Base-by-base conservation (phyloP, 139 green algal genomes). In the Volvox africanus region DNA sequence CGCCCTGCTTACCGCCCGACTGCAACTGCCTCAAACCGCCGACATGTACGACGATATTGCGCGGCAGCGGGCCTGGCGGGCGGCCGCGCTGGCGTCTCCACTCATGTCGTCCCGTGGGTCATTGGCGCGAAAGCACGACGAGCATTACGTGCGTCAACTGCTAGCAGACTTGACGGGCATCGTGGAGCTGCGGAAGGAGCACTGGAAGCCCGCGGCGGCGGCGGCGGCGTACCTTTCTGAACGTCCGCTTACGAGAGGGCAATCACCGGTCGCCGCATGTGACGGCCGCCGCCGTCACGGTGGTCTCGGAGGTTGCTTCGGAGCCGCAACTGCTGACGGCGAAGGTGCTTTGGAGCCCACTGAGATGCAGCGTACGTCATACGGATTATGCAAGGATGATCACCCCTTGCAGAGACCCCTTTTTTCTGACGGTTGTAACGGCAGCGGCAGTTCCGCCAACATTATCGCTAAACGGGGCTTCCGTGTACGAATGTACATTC, bases 101-200 rank as follows among this genome's bases (percentile, higher is more conserved):
- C 84, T 89, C 36, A 69, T 44, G 26, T 80, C 84, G 68, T 21
- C 84, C 30, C 61, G 18, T 18, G 84, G 36, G 61, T 81, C 84
- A 17, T 24, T 80, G 84, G 67, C 36, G 26, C 67, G 84, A 0
- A 30, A 21, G 2, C 68, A 80, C 68, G 84, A 89, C 67, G 24
- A 44, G 17, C 28, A 44, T 20, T 81, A 81, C 14, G 6, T 89
- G 26, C 36, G 30, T 18, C 84, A 89, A 69, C 84, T 89, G 84
- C 67, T 81, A 28, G 11, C 2, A 0, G 84, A 89, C 68, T 67
- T 89, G 1, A 21, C 37, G 2, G 84, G 65, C 36, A 2, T 89
- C 0, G 84, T 89, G 28, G 9, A 65, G 32, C 30, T 88, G 33
- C 5, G 36, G 82, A 24, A 86, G 37, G 33, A 30, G 33, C 32